A percentile compares a stretch with the other conserved stretches of the same genome.
Evolutionary conservation across 2,329 filamentous ascomycete species (phyloP).

Genomic region (Aspergillus alliaceus): DNA sequence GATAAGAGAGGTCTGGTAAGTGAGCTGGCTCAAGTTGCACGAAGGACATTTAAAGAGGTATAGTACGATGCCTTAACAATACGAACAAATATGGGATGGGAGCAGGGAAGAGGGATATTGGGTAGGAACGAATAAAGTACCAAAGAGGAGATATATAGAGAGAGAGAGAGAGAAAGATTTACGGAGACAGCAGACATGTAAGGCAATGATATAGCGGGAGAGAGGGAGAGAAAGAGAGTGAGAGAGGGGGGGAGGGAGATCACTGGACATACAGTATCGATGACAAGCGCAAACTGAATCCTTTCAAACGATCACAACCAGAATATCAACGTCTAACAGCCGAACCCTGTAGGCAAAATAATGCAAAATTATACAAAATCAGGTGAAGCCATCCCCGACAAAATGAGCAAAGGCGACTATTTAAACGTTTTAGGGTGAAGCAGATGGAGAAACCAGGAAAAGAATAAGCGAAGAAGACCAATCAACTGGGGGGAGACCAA

Average conservation of each 20-base stretch:
- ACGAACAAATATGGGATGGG: neutral
- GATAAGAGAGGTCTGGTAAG: slow-evolving; percentile 4
- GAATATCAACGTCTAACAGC: neutral
- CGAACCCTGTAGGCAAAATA: neutral
- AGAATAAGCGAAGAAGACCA: neutral
- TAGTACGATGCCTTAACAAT: neutral
- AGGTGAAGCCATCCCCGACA: neutral
- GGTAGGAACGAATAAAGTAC: neutral
- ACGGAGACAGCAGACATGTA: neutral
- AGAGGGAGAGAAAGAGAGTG: neutral
- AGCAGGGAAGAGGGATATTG: neutral
- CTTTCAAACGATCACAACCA: neutral
- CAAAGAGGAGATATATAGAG: neutral
- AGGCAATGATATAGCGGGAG: neutral
- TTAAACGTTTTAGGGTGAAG: slow-evolving; percentile 7
- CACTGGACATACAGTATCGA: neutral
- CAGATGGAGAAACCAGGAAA: neutral
- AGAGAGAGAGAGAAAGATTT: neutral
- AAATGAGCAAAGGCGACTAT: slow-evolving; percentile 6
- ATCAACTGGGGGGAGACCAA: slow-evolving; percentile 1
- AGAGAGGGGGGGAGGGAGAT: neutral
- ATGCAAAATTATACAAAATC: slow-evolving; percentile 3
- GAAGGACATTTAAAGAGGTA: neutral
- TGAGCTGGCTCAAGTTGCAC: neutral
- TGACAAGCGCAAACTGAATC: slow-evolving; percentile 1